phyloP scores from a whole-genome alignment of 208 protist species.

The Trichomonas gallinae region DNA sequence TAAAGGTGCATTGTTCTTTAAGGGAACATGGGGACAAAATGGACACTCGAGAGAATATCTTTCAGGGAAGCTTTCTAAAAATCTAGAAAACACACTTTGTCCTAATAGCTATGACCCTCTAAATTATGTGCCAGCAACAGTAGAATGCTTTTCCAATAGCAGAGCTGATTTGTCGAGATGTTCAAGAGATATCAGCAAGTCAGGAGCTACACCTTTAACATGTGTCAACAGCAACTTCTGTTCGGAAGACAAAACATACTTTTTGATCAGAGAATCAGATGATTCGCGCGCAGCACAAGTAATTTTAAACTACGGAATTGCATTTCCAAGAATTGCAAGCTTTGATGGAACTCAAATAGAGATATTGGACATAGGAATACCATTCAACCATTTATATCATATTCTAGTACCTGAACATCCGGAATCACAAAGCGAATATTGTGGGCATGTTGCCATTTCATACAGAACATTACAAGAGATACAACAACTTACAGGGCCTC shows the following conservation, averaged over 20 bases:
- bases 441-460: neutral
- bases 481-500: neutral
- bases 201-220: neutral
- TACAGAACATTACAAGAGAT: neutral
- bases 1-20: neutral
- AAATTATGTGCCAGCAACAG: neutral
- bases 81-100: neutral
- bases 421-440: neutral
- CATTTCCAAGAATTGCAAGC: neutral
- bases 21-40: neutral
- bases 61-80: neutral
- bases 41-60: neutral
- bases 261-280: neutral
- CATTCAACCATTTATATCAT: neutral
- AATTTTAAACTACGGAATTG: neutral
- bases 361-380: neutral
- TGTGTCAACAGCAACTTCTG: neutral
- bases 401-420: neutral
- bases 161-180: neutral
- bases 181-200: neutral
- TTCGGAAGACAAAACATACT: neutral
- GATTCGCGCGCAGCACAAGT: neutral
- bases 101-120: neutral
- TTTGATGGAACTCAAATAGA: neutral
- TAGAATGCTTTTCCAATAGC: neutral